Conservation (phyloP, 2,329 filamentous ascomycete genomes). For the Daldinia eschscholtzii region DNA sequence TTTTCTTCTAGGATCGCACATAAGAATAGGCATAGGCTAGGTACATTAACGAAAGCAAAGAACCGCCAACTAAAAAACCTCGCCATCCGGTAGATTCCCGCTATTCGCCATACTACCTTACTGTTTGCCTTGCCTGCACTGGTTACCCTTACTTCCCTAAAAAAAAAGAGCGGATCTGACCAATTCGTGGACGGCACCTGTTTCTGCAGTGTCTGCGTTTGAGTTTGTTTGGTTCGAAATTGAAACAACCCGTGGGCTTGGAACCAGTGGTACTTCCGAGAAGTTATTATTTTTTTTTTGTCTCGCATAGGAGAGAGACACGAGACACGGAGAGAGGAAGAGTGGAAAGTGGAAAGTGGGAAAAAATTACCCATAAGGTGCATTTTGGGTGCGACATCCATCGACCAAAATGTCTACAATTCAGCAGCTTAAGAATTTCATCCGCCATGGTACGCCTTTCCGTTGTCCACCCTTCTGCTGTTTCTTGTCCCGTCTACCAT, state of each 20-base stretch:
- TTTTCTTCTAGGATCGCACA: conserved; percentile 20
- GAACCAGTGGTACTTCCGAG: conserved; percentile 27
- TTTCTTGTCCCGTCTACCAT: conserved; percentile 22
- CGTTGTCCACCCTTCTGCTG: conserved; percentile 21
- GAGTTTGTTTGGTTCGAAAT: conserved; percentile 32
- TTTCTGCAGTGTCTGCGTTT: conserved; percentile 18
- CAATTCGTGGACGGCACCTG: conserved; percentile 15
- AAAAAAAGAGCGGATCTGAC: conserved; percentile 6
- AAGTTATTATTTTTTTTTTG: conserved; percentile 20
- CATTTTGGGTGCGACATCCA: conserved; percentile 48
- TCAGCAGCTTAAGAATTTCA: conserved; percentile 98
- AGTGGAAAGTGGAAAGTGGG: conserved; percentile 15
- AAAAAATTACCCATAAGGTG: conserved; percentile 22
- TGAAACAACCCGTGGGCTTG: conserved; percentile 30
- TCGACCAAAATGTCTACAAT: conserved; percentile 73
- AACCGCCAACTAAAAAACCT: conserved; percentile 20
- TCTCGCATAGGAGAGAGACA: conserved; percentile 26
- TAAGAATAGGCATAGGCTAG: conserved; percentile 24
- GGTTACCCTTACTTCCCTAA: not conserved
- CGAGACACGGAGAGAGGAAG: conserved; percentile 17
- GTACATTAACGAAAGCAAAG: conserved; percentile 34
- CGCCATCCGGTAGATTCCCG: conserved; percentile 33
- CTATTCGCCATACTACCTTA: conserved; percentile 3
- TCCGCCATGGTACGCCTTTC: conserved; percentile 79
- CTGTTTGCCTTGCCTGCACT: not conserved